Evolutionary conservation across 2,329 filamentous ascomycete species (phyloP), one percentile per base, ranked within the genome.

Genomic region (Paraconiothyrium brasiliense): DNA sequence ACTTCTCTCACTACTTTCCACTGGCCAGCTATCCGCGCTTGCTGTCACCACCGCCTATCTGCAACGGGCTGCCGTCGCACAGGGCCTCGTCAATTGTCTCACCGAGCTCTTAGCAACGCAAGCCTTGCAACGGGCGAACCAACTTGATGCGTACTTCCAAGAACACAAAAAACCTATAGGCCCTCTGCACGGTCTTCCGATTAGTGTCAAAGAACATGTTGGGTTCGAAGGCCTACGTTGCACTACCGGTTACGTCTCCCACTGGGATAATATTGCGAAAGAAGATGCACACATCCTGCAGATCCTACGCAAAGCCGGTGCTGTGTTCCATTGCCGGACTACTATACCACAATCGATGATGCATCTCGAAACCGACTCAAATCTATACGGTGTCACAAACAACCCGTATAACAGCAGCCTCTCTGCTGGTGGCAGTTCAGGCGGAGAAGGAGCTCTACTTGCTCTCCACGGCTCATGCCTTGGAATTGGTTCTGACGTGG

Each of bases 381-480:
- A 85, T 62, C 65, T 86, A 22, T 85, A 83, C 59, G 84, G 84
- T 2, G 76, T 80, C 0, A 88, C 86, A 0, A 79, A 83, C 10
- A 87, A 87, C 65, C 85, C 86, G 0, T 81, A 80, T 70, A 87
- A 88, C 68, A 78, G 76, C 1, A 79, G 76, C 1, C 70, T 87
- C 27, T 84, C 84, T 0, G 69, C 79, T 20, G 86, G 86, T 6
- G 86, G 86, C 2, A 84, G 82, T 4, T 85, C 83, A 7, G 86
- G 86, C 46, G 86, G 86, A 48, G 86, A 88, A 73, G 85, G 85
- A 1, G 85, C 86, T 0, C 72, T 88, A 3, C 59, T 87, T 13
- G 85, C 81, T 1, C 75, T 87, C 27, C 74, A 81, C 24, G 85
- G 85, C 10, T 85, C 82, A 13, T 80, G 79, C 69, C 75, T 88